phyloP scores from a whole-genome alignment of 352 stramenopile genomes.

The Lagenidium giganteum region DNA sequence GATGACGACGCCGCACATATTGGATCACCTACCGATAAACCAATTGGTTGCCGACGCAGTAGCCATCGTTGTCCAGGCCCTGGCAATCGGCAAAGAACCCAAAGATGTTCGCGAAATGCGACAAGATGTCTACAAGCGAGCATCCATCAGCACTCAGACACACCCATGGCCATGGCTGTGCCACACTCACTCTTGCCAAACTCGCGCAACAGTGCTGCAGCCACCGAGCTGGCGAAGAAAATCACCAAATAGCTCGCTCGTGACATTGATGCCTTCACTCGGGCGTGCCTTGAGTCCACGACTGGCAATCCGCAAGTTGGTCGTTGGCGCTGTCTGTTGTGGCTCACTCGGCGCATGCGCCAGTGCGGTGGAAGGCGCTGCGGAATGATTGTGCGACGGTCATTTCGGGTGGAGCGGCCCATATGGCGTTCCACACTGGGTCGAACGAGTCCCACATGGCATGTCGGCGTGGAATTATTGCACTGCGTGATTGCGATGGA shows the following conservation, averaged over 20 bases:
- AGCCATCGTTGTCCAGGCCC: constrained; percentile 17
- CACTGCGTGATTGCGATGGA: too few relatives aligned
- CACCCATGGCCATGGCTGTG: neutral
- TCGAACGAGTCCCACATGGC: too few relatives aligned
- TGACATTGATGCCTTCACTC: constrained; percentile 6
- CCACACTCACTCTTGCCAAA: constrained; percentile 55
- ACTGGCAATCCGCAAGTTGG: too few relatives aligned
- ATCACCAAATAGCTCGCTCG: constrained; percentile 51
- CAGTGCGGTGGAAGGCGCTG: too few relatives aligned
- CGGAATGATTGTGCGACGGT: too few relatives aligned
- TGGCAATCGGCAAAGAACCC: constrained; percentile 46
- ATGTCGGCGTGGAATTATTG: too few relatives aligned
- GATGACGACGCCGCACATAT: too few relatives aligned
- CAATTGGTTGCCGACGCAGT: constrained; percentile 70
- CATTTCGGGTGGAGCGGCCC: too few relatives aligned
- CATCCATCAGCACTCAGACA: neutral
- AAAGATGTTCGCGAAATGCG: constrained; percentile 26
- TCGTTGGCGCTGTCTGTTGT: too few relatives aligned
- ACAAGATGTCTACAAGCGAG: constrained; percentile 23
- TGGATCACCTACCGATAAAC: constrained; percentile 39
- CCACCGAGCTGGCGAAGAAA: constrained; percentile 59
- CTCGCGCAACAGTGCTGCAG: constrained; percentile 43
- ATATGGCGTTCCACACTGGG: too few relatives aligned
- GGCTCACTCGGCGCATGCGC: too few relatives aligned
- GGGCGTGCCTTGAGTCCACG: too few relatives aligned